Evolutionary conservation across 73 alveolate species (phyloP), one percentile per base, ranked within the genome.

Genomic region (Halteria grandinella): DNA sequence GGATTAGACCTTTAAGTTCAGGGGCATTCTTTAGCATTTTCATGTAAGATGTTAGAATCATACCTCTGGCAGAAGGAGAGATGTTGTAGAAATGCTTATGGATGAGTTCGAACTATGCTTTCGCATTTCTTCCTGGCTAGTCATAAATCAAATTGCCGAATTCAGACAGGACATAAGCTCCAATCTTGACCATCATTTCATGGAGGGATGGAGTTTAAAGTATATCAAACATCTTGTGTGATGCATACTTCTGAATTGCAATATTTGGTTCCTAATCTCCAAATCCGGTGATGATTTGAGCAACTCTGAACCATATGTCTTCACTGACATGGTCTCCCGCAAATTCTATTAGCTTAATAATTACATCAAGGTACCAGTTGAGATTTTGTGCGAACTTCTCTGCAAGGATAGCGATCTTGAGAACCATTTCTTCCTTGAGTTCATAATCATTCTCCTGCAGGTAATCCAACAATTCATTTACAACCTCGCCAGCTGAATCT

Each of bases 261-360:
- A 41, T 60, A 51, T 97, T 96, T 0, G 98, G 91, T 54, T 93
- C 98, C 54, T 82, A 86, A 37, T 89, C 90, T 69, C 97, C 98
- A 59, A 93, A 97, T 24, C 99, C 99, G 14, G 97, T 89, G 0
- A 97, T 94, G 55, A 97, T 96, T 84, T 97, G 93, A 0, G 93
- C 93, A 40, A 97, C 91, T 83, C 99, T 83, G 69, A 82, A 93
- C 92, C 98, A 93, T 28, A 97, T 93, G 62, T 97, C 99, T 23
- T 97, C 98, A 41, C 97, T 86, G 0, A 96, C 99, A 82, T 91
- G 95, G 82, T 97, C 99, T 27, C 99, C 99, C 0, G 99, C 97
- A 36, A 90, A 91, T 79, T 93, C 97, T 49, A 97, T 93, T 85
- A 97, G 87, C 79, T 93, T 95, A 24, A 97, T 91, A 52, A 97